Percentiles rank a stretch among this genome's conserved stretches.
Conservation (phyloP, 805 yeast genomes). For the Suhomyces kilbournensis region DNA sequence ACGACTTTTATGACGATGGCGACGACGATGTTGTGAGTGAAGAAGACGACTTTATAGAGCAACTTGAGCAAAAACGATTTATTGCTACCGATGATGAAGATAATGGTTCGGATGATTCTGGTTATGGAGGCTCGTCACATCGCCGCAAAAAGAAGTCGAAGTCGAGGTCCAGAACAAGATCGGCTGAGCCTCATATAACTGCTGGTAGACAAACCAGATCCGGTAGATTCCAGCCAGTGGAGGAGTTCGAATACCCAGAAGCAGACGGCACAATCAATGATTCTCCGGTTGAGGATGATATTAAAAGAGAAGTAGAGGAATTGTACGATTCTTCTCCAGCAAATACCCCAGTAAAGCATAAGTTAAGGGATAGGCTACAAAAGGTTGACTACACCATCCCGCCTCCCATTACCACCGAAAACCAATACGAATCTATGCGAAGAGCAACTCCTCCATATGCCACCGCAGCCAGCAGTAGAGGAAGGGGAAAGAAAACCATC, state of each 20-base stretch:
- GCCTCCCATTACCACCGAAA: constrained; percentile 63
- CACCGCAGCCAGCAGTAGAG: constrained; percentile 36
- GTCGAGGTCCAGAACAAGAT: constrained; percentile 21
- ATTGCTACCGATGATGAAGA: constrained; percentile 40
- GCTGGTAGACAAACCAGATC: constrained; percentile 19
- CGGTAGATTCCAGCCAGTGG: constrained; percentile 5
- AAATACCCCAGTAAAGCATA: constrained; percentile 39
- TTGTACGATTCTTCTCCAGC: constrained; percentile 60
- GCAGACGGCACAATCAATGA: constrained; percentile 14
- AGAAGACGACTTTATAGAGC: constrained; percentile 23
- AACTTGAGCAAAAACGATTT: constrained; percentile 31
- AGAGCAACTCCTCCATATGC: constrained; percentile 18
- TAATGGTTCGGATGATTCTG: constrained; percentile 11
- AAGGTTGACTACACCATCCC: constrained; percentile 75
- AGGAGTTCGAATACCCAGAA: constrained; percentile 2
- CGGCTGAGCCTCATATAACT: constrained; percentile 19
- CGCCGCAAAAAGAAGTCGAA: constrained; percentile 13
- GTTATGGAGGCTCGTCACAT: constrained; percentile 11
- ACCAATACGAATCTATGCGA: constrained; percentile 22
- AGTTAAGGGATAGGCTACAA: constrained; percentile 50
- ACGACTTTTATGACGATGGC: constrained; percentile 7
- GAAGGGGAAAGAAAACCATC: constrained; percentile 30
- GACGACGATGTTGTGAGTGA: constrained; percentile 14
- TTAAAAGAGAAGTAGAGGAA: constrained; percentile 66
- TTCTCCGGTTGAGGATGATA: constrained; percentile 30